Base-by-base conservation (phyloP, 2,329 filamentous ascomycete genomes). In the Penicillium sp. region DNA sequence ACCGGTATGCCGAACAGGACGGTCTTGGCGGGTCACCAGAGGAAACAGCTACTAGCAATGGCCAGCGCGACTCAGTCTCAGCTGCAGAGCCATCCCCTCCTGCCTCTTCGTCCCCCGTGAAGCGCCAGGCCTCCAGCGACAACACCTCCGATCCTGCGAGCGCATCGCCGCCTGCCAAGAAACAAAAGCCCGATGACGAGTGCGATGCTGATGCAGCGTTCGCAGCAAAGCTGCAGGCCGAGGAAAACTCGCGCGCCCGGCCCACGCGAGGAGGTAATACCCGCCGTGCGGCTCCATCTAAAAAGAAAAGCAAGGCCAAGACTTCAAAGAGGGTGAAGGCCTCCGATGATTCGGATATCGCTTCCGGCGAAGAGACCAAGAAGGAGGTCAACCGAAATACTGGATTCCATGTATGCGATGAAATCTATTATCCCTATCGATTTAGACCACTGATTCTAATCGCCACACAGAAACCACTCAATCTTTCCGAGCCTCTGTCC, bases 181-280 rank as follows among this genome's bases (percentile, higher is more conserved):
- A 88, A 73, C 77, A 75, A 63, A 83, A 81, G 64, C 74, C 79
- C 54, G 86, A 86, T 69, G 83, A 84, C 42, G 82, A 85, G 27
- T 77, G 84, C 62, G 91, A 96, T 60, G 88, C 90, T 31, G 94
- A 99, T 74, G 94, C 93, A 32, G 86, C 89, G 43, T 85, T 93
- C 58, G 94, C 94, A 1, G 92, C 92, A 14, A 86, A 89, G 71
- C 81, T 99, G 34, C 94, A 99, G 75, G 93, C 92, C 0, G 90
- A 97, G 73, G 91, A 97, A 77, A 96, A 97, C 73, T 82, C 85
- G 62, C 80, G 85, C 42, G 86, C 85, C 46, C 82, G 91, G 50
- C 83, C 90, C 16, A 97, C 92, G 3, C 84, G 93, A 43, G 90
- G 91, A 6, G 90, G 87, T 10, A 84, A 76, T 32, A 79, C 76